These are phyloP conservation scores for Heterobasidion occidentale DNA, from an alignment of 1,284 basidiomycete species.

Conservation along the genomic window DNA sequence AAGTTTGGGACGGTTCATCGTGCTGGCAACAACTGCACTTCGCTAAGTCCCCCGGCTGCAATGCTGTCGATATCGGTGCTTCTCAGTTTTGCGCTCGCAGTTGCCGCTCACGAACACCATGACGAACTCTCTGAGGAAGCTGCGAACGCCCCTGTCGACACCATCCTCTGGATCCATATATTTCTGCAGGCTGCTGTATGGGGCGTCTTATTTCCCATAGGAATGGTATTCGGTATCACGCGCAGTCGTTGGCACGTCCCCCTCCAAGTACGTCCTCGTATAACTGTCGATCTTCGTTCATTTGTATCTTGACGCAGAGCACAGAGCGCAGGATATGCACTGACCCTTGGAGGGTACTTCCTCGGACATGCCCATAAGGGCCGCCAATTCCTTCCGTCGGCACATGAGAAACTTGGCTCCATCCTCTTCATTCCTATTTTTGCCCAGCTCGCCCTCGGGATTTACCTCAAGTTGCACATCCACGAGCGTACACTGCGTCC, in stretches of 20 bases:
- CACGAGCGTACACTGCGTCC: conserved; percentile 74
- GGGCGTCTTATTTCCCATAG: conserved; percentile 78
- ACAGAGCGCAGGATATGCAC: conserved; percentile 57
- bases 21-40: no score
- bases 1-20: no score
- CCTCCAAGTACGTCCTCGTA: conserved; percentile 48
- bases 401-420: conserved; percentile 66
- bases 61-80: neutral
- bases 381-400: conserved; percentile 60
- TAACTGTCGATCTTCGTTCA: neutral
- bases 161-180: conserved; percentile 77
- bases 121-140: conserved; percentile 57
- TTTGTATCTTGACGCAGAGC: neutral
- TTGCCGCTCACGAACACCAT: conserved; percentile 52
- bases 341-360: conserved; percentile 66
- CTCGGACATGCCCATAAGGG: conserved; percentile 81
- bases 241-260: conserved; percentile 84
- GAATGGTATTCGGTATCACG: conserved; percentile 81
- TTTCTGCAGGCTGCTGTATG: conserved; percentile 68
- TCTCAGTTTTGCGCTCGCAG: conserved; percentile 1
- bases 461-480: conserved; percentile 92
- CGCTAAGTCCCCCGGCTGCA: no score
- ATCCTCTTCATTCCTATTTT: conserved; percentile 62
- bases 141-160: conserved; percentile 61
- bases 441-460: conserved; percentile 66